phyloP scores from a whole-genome alignment of 75 land plant species.

The Pseudotsuga menziesii region DNA sequence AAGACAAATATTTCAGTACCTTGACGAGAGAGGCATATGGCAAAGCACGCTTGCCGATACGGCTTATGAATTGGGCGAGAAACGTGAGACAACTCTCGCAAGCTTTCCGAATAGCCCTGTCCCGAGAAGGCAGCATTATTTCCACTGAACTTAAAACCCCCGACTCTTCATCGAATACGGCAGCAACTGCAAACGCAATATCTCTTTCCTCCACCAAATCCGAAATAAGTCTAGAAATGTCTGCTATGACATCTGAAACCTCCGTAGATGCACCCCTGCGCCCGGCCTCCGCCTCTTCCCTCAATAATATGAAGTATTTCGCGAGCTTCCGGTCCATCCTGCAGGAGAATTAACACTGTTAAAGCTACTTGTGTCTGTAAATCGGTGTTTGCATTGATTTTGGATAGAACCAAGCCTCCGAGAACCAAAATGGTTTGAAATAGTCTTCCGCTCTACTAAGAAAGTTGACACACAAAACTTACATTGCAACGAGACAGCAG shows the following conservation, averaged over 20 bases:
- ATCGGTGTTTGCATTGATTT: too few species aligned
- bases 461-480: too few species aligned
- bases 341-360: too few species aligned
- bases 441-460: too few species aligned
- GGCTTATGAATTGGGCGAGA: constrained; percentile 8
- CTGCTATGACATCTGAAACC: constrained; percentile 11
- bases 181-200: constrained; percentile 30
- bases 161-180: constrained; percentile 29
- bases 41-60: constrained; percentile 18
- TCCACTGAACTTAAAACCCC: constrained; percentile 29
- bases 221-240: constrained; percentile 21
- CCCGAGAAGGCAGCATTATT: constrained; percentile 13
- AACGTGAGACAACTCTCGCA: constrained; percentile 26
- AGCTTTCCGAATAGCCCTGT: constrained; percentile 24
- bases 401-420: too few species aligned
- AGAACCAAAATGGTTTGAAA: too few species aligned
- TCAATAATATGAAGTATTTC: constrained; percentile 18
- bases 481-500: too few species aligned
- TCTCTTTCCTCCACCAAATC: constrained; percentile 25
- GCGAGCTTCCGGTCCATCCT: constrained; percentile 33
- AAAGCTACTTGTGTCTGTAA: too few species aligned
- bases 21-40: constrained; percentile 26
- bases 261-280: constrained; percentile 22
- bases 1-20: constrained; percentile 11
- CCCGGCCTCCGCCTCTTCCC: constrained; percentile 26